phyloP scores from a whole-genome alignment of 805 yeast species.

The Brettanomyces bruxellensis region DNA sequence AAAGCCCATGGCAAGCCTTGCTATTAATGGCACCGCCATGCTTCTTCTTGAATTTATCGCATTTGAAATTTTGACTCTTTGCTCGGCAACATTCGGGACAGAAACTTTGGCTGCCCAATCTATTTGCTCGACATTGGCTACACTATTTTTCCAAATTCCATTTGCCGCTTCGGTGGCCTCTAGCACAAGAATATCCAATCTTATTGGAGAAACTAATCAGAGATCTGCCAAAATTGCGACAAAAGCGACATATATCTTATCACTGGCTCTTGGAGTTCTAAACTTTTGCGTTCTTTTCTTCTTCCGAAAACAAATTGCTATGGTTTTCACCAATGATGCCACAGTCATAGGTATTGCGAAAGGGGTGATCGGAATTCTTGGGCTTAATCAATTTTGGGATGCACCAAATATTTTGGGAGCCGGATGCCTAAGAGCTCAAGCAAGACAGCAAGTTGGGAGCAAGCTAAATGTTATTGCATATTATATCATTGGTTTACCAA shows the following conservation, averaged over 20 bases:
- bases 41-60: conserved; percentile 70
- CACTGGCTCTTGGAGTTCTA: conserved; percentile 5
- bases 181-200: conserved; percentile 67
- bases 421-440: conserved; percentile 42
- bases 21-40: conserved; percentile 59
- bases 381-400: conserved; percentile 32
- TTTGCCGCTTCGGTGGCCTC: conserved; percentile 60
- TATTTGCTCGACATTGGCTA: conserved; percentile 54
- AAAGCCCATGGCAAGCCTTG: conserved; percentile 47
- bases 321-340: conserved; percentile 13
- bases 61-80: conserved; percentile 56
- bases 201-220: conserved; percentile 40
- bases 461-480: conserved; percentile 41
- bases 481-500: conserved; percentile 56
- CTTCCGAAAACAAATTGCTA: conserved; percentile 7
- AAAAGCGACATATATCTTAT: conserved; percentile 6
- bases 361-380: conserved; percentile 10
- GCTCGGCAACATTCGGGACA: conserved; percentile 51
- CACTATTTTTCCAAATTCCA: conserved; percentile 55
- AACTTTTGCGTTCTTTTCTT: conserved; percentile 8
- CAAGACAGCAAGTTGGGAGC: conserved; percentile 41
- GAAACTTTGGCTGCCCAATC: conserved; percentile 58
- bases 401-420: conserved; percentile 32
- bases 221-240: conserved; percentile 8
- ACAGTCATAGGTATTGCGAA: conserved; percentile 8